These are phyloP conservation scores for Wickerhamiella parazyma DNA, from an alignment of 805 yeast species.

Conservation along the genomic window DNA sequence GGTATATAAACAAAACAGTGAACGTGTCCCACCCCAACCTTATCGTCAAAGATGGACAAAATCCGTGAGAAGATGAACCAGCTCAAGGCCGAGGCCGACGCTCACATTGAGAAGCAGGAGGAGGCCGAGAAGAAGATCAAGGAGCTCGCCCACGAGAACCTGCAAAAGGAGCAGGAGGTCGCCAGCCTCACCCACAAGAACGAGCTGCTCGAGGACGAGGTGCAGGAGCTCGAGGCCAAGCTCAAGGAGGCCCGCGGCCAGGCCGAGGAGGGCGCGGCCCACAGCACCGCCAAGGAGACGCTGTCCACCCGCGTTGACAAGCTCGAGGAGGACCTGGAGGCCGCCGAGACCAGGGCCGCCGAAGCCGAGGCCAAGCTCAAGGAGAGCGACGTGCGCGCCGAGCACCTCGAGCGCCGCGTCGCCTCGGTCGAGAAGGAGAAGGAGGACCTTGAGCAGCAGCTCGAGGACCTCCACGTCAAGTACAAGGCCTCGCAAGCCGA, in stretches of 20 bases:
- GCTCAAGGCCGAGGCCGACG: conserved; percentile 87
- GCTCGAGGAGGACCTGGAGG: conserved; percentile 84
- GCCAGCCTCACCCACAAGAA: conserved; percentile 86
- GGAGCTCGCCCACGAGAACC: conserved; percentile 79
- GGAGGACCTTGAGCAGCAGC: conserved; percentile 80
- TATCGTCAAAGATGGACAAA: conserved; percentile 42
- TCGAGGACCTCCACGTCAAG: conserved; percentile 73
- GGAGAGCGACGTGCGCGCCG: conserved; percentile 91
- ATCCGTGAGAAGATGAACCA: conserved; percentile 24
- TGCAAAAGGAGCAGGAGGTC: conserved; percentile 90
- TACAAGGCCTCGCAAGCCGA: conserved; percentile 79
- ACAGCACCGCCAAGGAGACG: conserved; percentile 81
- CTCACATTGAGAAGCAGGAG: conserved; percentile 95
- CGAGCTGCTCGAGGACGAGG: conserved; percentile 74
- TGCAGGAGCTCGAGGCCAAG: conserved; percentile 47
- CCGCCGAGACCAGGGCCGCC: conserved; percentile 77
- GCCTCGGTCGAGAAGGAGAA: conserved; percentile 84
- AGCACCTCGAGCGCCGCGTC: conserved; percentile 89
- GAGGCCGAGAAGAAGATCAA: conserved; percentile 69
- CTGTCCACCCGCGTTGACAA: conserved; percentile 78
- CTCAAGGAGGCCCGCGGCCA: conserved; percentile 58
- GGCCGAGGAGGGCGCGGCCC: conserved; percentile 81
- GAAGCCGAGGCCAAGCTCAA: conserved; percentile 89
- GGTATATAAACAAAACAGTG: neutral
- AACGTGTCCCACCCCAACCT: neutral